Conservation (phyloP, 2,329 filamentous ascomycete species). For the Fonsecaea multimorphosa region DNA sequence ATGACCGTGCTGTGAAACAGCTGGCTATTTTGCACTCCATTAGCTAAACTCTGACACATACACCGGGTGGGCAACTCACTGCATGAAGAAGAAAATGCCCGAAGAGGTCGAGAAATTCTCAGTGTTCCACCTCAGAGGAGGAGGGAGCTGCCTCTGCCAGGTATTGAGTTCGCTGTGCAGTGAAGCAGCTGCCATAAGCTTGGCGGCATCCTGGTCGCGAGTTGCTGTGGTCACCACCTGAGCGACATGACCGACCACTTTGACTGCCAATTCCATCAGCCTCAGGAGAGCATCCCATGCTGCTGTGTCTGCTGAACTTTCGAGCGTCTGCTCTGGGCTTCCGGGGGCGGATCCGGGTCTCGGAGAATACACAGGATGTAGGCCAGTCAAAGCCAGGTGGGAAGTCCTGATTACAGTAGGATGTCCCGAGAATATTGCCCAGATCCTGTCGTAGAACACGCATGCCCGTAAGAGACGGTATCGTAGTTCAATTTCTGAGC, state of each 20-base stretch:
- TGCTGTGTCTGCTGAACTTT: background rate
- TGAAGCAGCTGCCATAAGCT: background rate
- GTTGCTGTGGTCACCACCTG: background rate
- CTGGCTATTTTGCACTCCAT: too few relatives aligned
- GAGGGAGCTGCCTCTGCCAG: background rate
- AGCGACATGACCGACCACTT: background rate
- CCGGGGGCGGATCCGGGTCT: background rate
- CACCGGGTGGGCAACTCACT: too few relatives aligned
- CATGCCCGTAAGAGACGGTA: background rate
- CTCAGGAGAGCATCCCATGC: constrained; percentile 1
- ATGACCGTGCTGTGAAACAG: too few relatives aligned
- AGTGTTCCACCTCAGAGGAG: background rate
- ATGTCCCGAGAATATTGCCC: background rate
- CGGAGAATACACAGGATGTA: background rate
- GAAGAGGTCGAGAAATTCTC: background rate
- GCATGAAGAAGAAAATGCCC: too few relatives aligned
- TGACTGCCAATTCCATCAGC: background rate
- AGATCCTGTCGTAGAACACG: constrained; percentile 3
- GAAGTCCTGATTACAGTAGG: background rate
- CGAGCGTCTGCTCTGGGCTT: background rate
- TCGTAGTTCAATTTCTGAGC: background rate
- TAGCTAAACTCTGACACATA: too few relatives aligned
- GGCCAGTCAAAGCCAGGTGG: background rate
- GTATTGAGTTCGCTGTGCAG: background rate
- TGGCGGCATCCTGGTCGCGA: background rate